These are phyloP conservation scores for Aspergillus ochraceoroseus DNA, from an alignment of 2,329 filamentous ascomycete genomes.

Conservation along the genomic window DNA sequence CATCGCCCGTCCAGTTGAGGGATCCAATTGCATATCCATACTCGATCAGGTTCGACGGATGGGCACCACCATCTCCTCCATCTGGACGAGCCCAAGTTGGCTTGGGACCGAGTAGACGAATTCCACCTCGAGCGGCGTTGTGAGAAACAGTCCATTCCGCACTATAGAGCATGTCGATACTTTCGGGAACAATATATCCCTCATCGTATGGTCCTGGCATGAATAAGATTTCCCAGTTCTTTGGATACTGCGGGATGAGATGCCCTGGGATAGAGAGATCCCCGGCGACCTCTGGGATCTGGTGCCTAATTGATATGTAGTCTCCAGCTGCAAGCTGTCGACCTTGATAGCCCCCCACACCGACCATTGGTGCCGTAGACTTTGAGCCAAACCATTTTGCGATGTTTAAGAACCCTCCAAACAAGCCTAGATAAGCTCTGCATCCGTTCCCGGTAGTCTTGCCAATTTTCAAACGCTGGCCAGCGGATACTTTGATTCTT, in stretches of 20 bases:
- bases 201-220: conserved; percentile 56
- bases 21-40: conserved; percentile 58
- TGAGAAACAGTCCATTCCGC: conserved; percentile 58
- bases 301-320: conserved; percentile 45
- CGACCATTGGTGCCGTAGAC: conserved; percentile 54
- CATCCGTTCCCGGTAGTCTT: conserved; percentile 52
- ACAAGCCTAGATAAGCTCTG: conserved; percentile 55
- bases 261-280: conserved; percentile 42
- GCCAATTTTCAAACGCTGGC: conserved; percentile 53
- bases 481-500: conserved; percentile 47
- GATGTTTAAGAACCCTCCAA: conserved; percentile 52
- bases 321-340: conserved; percentile 53
- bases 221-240: conserved; percentile 50
- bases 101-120: conserved; percentile 56
- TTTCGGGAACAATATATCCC: conserved; percentile 49
- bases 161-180: conserved; percentile 54
- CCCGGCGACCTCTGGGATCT: conserved; percentile 32
- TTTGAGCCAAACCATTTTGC: conserved; percentile 57
- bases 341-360: conserved; percentile 58
- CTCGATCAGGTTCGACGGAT: conserved; percentile 57
- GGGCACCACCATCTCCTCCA: conserved; percentile 60
- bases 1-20: conserved; percentile 59
- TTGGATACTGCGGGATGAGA: conserved; percentile 48
- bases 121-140: conserved; percentile 57
- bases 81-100: conserved; percentile 56